These are phyloP conservation scores for Epithele typhae DNA, from an alignment of 768 basidiomycete genomes.

Conservation along the genomic window DNA sequence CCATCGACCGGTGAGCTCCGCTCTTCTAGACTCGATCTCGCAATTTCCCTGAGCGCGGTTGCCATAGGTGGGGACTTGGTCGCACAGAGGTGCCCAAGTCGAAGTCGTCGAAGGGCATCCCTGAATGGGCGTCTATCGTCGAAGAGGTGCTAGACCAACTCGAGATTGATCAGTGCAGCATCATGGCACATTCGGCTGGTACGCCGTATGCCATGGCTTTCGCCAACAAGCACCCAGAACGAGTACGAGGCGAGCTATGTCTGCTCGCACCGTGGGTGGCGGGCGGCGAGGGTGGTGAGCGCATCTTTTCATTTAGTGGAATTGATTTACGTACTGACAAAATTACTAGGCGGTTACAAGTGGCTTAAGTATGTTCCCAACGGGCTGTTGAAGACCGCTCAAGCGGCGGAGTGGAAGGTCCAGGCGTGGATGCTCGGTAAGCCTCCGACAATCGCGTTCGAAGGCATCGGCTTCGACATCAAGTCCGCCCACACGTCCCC, in stretches of 20 bases:
- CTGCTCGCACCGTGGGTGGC: conserved; percentile 96
- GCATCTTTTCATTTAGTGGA: no score
- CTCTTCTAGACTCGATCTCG: no score
- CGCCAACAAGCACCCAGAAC: conserved; percentile 67
- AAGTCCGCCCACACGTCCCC: conserved; percentile 11
- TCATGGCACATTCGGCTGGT: conserved; percentile 95
- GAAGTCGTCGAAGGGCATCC: conserved; percentile 71
- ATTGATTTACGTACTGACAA: neutral
- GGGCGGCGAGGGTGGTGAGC: conserved; percentile 82
- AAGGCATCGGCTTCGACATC: conserved; percentile 81
- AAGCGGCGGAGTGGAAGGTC: conserved; percentile 95
- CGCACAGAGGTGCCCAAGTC: conserved; percentile 67
- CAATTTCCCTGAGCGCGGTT: no score
- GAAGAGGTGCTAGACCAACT: conserved; percentile 86
- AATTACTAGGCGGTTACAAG: conserved; percentile 69
- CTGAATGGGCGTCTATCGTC: conserved; percentile 88
- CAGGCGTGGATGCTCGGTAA: conserved; percentile 98
- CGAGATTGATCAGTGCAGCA: conserved; percentile 71
- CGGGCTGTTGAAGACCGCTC: conserved; percentile 88
- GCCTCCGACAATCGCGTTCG: conserved; percentile 77
- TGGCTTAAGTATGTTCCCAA: conserved; percentile 98
- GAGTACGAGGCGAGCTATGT: conserved; percentile 81
- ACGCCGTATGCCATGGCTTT: conserved; percentile 92
- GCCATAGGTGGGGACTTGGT: conserved; percentile 85
- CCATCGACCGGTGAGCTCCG: conserved; percentile 75